Evolutionary conservation across 306 rosid species (phyloP).

Genomic region (Fagus crenata): DNA sequence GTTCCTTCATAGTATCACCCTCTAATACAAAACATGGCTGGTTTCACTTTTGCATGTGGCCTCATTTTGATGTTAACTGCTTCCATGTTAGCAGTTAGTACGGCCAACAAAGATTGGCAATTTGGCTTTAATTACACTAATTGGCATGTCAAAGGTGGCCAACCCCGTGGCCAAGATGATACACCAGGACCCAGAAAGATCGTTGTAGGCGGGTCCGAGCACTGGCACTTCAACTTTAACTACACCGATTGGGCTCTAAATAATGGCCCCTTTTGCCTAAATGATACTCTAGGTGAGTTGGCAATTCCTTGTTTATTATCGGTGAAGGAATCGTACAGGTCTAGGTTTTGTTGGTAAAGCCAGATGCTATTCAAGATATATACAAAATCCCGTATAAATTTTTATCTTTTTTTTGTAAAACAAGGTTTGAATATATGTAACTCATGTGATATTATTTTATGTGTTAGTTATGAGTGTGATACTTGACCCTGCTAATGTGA

Average conservation of each 20-base stretch:
- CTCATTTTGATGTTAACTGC: constrained; percentile 14
- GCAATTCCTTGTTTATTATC: background rate
- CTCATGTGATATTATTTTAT: too few species aligned
- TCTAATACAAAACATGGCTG: background rate
- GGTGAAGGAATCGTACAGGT: too few species aligned
- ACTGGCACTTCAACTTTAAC: constrained; percentile 57
- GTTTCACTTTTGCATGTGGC: constrained; percentile 15
- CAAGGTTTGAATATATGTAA: too few species aligned
- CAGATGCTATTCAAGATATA: background rate
- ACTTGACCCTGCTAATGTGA: too few species aligned
- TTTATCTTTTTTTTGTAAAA: too few species aligned
- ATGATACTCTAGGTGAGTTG: constrained; percentile 58
- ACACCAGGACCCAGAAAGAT: constrained; percentile 36
- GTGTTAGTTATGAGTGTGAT: too few species aligned
- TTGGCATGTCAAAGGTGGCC: constrained; percentile 41
- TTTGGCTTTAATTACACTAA: constrained; percentile 36
- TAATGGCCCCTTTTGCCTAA: constrained; percentile 49
- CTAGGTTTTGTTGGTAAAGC: background rate
- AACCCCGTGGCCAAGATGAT: constrained; percentile 23
- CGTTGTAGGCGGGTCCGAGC: constrained; percentile 54
- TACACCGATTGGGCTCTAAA: constrained; percentile 56
- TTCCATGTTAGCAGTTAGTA: constrained; percentile 32
- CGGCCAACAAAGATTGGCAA: constrained; percentile 48
- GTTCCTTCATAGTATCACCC: background rate
- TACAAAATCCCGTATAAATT: too few species aligned